These are phyloP conservation scores for Lactarius hatsudake DNA, from an alignment of 768 basidiomycete species.

Conservation along the genomic window DNA sequence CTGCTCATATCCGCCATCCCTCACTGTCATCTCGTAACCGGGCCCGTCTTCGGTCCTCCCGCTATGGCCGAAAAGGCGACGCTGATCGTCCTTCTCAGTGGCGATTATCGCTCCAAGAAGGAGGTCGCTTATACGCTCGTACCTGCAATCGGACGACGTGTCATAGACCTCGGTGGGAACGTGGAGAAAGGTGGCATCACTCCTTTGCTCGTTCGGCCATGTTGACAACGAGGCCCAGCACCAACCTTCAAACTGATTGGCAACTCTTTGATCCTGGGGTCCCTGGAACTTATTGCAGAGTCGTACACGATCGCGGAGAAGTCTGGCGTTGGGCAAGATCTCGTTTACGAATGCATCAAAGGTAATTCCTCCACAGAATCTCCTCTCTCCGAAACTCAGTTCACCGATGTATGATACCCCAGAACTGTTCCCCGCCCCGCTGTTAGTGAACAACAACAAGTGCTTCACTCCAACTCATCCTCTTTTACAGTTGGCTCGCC, in stretches of 20 bases:
- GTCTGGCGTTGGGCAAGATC: conserved; percentile 67
- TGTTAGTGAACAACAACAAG: conserved; percentile 34
- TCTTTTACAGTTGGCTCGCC: conserved; percentile 41
- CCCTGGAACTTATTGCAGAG: conserved; percentile 77
- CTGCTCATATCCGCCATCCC: conserved; percentile 55
- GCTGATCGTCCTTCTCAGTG: conserved; percentile 74
- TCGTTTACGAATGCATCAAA: conserved; percentile 55
- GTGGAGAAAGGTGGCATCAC: conserved; percentile 66
- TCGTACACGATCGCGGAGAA: conserved; percentile 83
- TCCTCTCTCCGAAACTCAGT: neutral
- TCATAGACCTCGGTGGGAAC: conserved; percentile 80
- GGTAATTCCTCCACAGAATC: conserved; percentile 36
- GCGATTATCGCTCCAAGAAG: conserved; percentile 80
- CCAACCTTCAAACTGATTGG: conserved; percentile 76
- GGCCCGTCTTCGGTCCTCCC: conserved; percentile 78
- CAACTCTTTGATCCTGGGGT: conserved; percentile 75
- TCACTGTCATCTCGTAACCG: conserved; percentile 63
- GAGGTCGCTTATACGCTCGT: conserved; percentile 74
- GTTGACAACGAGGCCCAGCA: conserved; percentile 38
- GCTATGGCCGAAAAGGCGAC: conserved; percentile 59
- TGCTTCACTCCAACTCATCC: neutral
- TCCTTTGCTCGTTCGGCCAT: neutral
- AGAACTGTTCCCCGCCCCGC: conserved; percentile 70
- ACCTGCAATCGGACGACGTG: conserved; percentile 74
- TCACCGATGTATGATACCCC: conserved; percentile 6